phyloP scores from a whole-genome alignment of 495 filamentous ascomycete genomes.

The Jackrogersella multiformis region DNA sequence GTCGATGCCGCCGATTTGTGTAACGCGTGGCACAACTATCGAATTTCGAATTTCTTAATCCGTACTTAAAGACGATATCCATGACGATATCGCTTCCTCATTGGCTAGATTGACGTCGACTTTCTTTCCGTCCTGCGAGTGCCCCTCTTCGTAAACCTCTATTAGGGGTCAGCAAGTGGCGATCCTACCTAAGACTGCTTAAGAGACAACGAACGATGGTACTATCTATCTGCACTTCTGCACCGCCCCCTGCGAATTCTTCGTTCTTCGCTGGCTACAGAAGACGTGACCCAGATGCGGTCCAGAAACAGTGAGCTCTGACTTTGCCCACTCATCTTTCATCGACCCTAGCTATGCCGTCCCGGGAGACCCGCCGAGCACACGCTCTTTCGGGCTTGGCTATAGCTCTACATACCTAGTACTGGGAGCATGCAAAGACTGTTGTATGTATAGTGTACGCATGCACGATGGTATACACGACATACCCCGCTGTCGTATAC shows the following conservation, averaged over 20 bases:
- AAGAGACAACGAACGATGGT: slow-evolving; percentile 21
- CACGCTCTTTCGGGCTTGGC: slow-evolving; percentile 34
- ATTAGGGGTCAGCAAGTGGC: slow-evolving; percentile 33
- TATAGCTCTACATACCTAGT: too few relatives aligned
- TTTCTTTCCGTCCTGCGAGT: slow-evolving; percentile 19
- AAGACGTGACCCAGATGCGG: slow-evolving; percentile 25
- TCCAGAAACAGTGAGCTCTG: neutral
- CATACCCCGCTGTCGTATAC: slow-evolving; percentile 41
- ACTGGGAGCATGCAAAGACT: slow-evolving; percentile 14
- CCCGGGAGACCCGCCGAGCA: slow-evolving; percentile 22
- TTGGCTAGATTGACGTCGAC: slow-evolving; percentile 16
- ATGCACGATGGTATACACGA: slow-evolving; percentile 40
- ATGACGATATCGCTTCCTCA: slow-evolving; percentile 15
- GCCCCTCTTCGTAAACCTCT: slow-evolving; percentile 19
- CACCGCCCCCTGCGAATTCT: neutral
- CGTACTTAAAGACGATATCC: slow-evolving; percentile 20
- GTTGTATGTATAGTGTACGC: slow-evolving; percentile 35
- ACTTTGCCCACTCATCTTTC: slow-evolving; percentile 23
- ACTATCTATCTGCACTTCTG: slow-evolving; percentile 13
- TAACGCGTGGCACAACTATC: slow-evolving; percentile 31
- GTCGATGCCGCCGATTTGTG: slow-evolving; percentile 36
- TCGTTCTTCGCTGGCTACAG: slow-evolving; percentile 22
- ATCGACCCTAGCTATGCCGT: slow-evolving; percentile 21
- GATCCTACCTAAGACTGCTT: slow-evolving; percentile 38
- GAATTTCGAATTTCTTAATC: slow-evolving; percentile 30